Evolutionary conservation across 129 eudicot genomes (phyloP), one percentile per base, ranked within the genome.

Genomic region (Pseudognaphalium luteoalbum): DNA sequence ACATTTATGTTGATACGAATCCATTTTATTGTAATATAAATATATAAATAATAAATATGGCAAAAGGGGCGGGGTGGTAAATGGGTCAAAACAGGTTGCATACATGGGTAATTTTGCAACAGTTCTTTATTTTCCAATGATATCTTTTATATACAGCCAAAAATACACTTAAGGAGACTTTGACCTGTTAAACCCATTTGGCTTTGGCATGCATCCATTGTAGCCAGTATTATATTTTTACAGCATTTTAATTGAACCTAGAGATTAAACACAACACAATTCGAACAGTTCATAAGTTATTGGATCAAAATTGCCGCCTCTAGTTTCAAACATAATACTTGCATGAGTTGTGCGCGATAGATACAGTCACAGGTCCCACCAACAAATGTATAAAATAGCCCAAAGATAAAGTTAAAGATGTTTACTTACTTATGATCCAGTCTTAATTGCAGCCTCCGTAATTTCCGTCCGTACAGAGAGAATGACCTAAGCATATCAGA

Each of bases 391-490:
- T 52, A n/a, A 56, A 41, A 50, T 8, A 28, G 25, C 70, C 66
- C 44, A 70, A 74, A 25, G 5, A 76, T 17, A 54, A 65, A 68
- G 16, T 22, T 29, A 22, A 25, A 25, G 28, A 25, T 25, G 28
- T 25, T 25, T 25, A 25, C 28, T 25, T 25, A 25, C 28, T 25
- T 92, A 96, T 2, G 98, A 71, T 42, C 98, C 98, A 57, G 90
- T 79, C 39, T 81, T 96, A 96, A 92, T 87, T 77, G 98, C 98
- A 84, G 98, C 96, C 74, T 92, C 96, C 0, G 98, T 92, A 76
- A 92, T 90, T 80, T 92, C 98, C 35, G 96, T 90, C 66, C 97
- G 93, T 52, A 92, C 82, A 19, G 98, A 89, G 21, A 92, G 87
- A 35, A 96, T 92, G 67, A 91, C 98, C 98, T 92, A 78, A 20